Evolutionary conservation across 371 early-diverging fungal species (phyloP).

Genomic region (Conidiobolus incongruus): DNA sequence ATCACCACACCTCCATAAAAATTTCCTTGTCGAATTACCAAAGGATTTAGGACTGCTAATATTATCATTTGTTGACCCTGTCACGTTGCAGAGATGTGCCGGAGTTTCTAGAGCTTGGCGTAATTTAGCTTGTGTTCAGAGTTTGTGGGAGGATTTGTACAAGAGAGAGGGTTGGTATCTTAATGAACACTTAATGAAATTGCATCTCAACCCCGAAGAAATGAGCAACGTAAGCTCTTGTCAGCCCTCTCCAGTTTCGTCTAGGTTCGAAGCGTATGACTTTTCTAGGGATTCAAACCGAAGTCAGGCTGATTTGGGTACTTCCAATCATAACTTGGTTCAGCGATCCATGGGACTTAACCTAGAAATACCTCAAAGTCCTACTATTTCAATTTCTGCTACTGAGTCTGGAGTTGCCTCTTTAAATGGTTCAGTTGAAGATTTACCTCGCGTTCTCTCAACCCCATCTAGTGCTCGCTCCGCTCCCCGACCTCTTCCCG

Average conservation of each 20-base stretch:
- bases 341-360: too few relatives aligned
- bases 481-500: too few relatives aligned
- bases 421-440: too few relatives aligned
- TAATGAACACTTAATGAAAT: conserved; percentile 17
- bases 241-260: not conserved
- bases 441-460: too few relatives aligned
- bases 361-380: not conserved
- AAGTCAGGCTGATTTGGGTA: not conserved
- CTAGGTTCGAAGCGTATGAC: not conserved
- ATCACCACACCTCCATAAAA: conserved; percentile 30
- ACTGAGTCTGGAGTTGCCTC: not conserved
- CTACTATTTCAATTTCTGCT: not conserved
- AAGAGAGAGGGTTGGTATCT: conserved; percentile 19
- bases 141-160: conserved; percentile 38
- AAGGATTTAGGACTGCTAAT: conserved; percentile 36
- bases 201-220: conserved; percentile 13
- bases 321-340: too few relatives aligned
- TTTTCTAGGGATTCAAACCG: not conserved
- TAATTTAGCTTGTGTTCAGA: conserved; percentile 24
- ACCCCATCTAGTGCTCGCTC: too few relatives aligned
- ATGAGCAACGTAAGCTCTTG: conserved; percentile 2
- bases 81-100: conserved; percentile 17
- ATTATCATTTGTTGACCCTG: conserved; percentile 21
- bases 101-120: conserved; percentile 39
- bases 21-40: conserved; percentile 33